Base-by-base conservation (phyloP, 1,139 yeast species). In the Protomyces arabidopsidicola region DNA sequence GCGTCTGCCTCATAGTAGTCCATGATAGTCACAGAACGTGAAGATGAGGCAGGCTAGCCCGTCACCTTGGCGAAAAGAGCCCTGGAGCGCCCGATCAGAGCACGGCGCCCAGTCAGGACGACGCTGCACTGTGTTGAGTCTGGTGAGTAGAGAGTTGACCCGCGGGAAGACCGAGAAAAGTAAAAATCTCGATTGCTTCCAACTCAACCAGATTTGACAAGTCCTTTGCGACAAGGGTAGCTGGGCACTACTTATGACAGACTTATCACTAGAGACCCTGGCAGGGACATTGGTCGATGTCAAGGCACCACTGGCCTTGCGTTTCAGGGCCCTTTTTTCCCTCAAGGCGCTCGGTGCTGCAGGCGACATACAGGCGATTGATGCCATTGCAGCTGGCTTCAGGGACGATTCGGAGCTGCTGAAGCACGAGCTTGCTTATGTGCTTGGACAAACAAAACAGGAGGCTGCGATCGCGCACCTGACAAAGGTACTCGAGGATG, bases 341-440 rank as follows among this genome's bases (percentile, higher is more conserved):
- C 79, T 93, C 71, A 95, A 93, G 76, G 83, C 89, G 55, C 80
- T 89, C 63, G 98, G 97, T 45, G 79, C 81, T 36, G 82, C 84
- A 63, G 83, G 81, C 60, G 79, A 78, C 64, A 80, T 81, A 45
- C 82, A 82, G 66, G 98, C 98, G 62, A 84, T 93, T 64, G 83
- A 86, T 64, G 88, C 89, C 77, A 91, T 95, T 68, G 88, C 93
- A 55, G 93, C 85, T 70, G 81, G 81, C 27, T 95, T 95, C 73
- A 71, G 75, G 53, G 97, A 90, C 72, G 83, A 84, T 65, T 87
- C 96, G n/a, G 98, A 95, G 76, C 82, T 95, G 64, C 81, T 95
- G 73, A 95, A 95, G 78, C 99, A 95, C 74, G 99, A 95, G 76
- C 95, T 93, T 64, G 98, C 98, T 5, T 95, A 95, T 72, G 98